phyloP scores from a whole-genome alignment of 192 early-diverging fungal genomes.

The Linnemannia schmuckeri region DNA sequence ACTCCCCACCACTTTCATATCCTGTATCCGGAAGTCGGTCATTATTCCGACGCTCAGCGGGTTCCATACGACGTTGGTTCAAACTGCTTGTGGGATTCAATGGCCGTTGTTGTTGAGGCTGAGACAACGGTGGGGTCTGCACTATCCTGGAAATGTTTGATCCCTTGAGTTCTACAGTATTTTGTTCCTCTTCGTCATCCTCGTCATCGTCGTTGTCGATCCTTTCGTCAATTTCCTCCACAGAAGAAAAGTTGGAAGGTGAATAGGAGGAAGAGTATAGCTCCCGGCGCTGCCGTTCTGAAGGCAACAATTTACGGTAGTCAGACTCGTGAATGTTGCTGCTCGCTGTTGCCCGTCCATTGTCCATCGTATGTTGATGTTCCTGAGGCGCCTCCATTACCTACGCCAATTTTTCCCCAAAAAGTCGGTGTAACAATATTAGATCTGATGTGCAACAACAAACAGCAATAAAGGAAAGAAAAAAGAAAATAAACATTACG shows the following conservation, averaged over 20 bases:
- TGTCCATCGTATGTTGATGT: neutral
- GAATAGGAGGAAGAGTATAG: slow-evolving; percentile 46
- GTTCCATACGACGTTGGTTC: neutral
- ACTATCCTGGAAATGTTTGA: neutral
- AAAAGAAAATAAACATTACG: neutral
- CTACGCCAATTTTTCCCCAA: neutral
- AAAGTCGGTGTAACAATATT: neutral
- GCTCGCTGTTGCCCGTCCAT: neutral
- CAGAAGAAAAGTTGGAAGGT: slow-evolving; percentile 39
- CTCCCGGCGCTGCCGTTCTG: slow-evolving; percentile 11
- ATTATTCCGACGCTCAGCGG: too few relatives aligned
- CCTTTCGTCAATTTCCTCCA: slow-evolving; percentile 1
- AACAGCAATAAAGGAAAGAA: neutral
- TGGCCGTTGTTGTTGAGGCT: neutral
- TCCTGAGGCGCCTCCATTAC: neutral
- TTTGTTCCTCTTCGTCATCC: slow-evolving; percentile 22
- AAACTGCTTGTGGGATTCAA: neutral
- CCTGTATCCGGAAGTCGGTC: neutral
- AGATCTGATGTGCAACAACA: neutral
- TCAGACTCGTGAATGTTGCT: neutral
- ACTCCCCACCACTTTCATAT: slow-evolving; percentile 16
- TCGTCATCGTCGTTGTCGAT: slow-evolving; percentile 1
- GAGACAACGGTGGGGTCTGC: neutral
- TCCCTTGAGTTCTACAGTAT: slow-evolving; percentile 21
- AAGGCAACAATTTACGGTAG: neutral